Base-by-base conservation (phyloP, 352 stramenopile genomes). In the Aphanomyces euteiches region DNA sequence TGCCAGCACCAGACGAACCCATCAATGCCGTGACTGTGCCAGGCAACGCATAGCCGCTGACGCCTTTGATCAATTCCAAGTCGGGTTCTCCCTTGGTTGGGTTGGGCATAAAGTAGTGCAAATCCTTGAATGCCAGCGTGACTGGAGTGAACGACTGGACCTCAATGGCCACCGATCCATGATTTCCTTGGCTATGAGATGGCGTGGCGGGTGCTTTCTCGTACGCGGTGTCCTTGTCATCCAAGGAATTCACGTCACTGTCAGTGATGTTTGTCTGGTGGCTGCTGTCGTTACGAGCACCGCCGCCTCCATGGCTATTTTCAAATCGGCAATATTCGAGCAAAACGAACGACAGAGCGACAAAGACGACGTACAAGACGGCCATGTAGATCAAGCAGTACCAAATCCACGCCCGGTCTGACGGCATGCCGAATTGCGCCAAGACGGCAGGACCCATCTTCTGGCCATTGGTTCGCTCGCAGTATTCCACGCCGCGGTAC, bases 21-120 rank as follows among this genome's bases (percentile, higher is more conserved):
- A 50, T 50, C 43, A 50, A 50, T 12, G 43, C 43, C 43, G 43
- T 50, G 43, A 50, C 43, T 2, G 43, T 50, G 43, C 43, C 43
- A 50, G 43, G 43, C 43, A 50, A 50, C 43, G 43, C 10, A 2
- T 80, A 50, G 10, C 10, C 43, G 10, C 17, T 50, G 43, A 50
- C 43, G 43, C 43, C 43, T n/a, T 50, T 50, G 43, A 50, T 50
- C 43, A 50, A 50, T 2, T 50, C 43, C 43, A n/a, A 50, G 10
- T 50, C 43, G 2, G 43, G 43, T n/a, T 50, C 10, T n/a, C 43
- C 43, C 2, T 50, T 50, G 43, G 43, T 50, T 50, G 43, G 43
- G 43, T 50, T 50, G 43, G 43, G 43, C 43, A 50, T 2, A 50
- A 50, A 50, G 43, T 50, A 50, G 2, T 50, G 43, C 43, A 50